Evolutionary conservation across 352 stramenopile genomes (phyloP), one percentile per base, ranked within the genome.

Genomic region (Phytophthora hibernalis): DNA sequence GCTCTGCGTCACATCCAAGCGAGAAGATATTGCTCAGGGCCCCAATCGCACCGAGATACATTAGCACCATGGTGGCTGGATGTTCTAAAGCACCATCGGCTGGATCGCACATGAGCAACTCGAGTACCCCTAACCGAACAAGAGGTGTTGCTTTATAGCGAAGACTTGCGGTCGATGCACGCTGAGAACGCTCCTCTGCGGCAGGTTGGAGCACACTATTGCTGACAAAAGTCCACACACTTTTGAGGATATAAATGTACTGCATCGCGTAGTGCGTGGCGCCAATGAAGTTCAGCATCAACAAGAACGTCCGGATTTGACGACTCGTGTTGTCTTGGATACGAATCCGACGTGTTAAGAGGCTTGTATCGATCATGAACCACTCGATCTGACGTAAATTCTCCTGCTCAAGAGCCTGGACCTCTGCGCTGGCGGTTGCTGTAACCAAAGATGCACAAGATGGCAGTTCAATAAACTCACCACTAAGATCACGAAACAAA

Each of bases 271-370:
- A 82, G 18, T 69, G 65, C 2, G 48, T 61, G 0, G 71, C 58
- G 13, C 71, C 74, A 20, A 77, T 58, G 2, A 82, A 56, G 26
- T 74, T 73, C n/a, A 82, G 54, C 26, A 80, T 50, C 0, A 82
- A 40, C 12, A 79, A 13, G 15, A 71, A 76, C 4, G 72, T 79
- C 1, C 68, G 72, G 8, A 79, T 74, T 21, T 77, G 68, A 4
- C 72, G 72, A 65, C 68, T 79, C n/a, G 72, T 79, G 49, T 79
- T 79, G 54, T 82, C 71, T n/a, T 54, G 68, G 33, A 82, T 78
- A 20, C 64, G 74, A 31, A 79, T 72, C 43, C 58, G 64, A 15
- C 70, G 48, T 0, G 26, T 55, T 8, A 74, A n/a, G 0, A 37
- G 30, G n/a, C 49, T 71, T 13, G 61, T 72, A 30, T 76, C 68